Conservation (phyloP, 163 green algal species). For the Scenedesmus sp. region DNA sequence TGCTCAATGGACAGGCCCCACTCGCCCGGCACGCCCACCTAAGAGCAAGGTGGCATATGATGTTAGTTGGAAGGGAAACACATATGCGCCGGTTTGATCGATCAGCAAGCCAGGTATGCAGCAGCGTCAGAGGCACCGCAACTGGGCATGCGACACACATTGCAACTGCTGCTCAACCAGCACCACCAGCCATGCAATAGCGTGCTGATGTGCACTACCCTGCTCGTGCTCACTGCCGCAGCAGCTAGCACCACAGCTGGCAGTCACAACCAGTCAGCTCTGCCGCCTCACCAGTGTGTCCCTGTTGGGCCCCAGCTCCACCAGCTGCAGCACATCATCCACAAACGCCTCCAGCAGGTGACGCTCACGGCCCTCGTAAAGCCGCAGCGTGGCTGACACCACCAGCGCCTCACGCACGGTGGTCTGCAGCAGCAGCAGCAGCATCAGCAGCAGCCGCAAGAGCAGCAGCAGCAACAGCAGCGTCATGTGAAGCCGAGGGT, state of each 20-base stretch:
- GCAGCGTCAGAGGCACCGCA: background rate
- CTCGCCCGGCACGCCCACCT: conserved; percentile 44
- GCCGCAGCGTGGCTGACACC: conserved; percentile 56
- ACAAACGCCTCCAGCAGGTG: conserved; percentile 54
- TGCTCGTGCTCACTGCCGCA: background rate
- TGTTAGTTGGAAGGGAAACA: too few species aligned
- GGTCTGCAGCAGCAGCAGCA: conserved; percentile 47
- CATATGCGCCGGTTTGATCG: background rate
- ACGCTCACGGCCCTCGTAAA: conserved; percentile 9
- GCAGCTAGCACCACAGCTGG: background rate
- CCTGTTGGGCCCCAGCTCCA: conserved; percentile 73
- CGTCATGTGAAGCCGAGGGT: too few species aligned
- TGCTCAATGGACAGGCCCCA: conserved; percentile 57
- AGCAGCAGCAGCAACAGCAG: background rate
- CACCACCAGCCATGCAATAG: background rate
- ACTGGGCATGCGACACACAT: background rate
- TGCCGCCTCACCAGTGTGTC: conserved; percentile 34
- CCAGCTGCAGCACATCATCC: conserved; percentile 66
- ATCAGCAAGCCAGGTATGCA: background rate
- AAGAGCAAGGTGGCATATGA: background rate
- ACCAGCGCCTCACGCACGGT: conserved; percentile 81
- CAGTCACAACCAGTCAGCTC: background rate
- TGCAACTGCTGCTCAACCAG: background rate
- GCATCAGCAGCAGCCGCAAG: background rate
- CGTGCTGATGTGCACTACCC: background rate